Evolutionary conservation across 495 filamentous ascomycete genomes (phyloP), one percentile per base, ranked within the genome.

Genomic region (Cercophora newfieldiana): DNA sequence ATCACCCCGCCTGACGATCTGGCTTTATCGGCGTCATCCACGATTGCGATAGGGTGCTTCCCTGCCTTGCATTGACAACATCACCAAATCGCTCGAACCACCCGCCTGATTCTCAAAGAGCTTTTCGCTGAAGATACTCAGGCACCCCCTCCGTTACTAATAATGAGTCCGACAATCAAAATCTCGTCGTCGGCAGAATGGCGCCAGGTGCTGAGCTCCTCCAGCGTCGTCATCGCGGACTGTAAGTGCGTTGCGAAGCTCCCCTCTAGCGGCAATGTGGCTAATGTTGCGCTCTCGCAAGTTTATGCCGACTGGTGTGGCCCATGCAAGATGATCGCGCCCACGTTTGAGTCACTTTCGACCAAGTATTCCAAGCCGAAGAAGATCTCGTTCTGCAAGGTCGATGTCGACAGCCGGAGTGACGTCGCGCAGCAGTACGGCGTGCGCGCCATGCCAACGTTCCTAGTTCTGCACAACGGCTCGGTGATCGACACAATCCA

Each of bases 401-500:
- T 88, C 71, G 79, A 90, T 71, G 85, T 87, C 66, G 87, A 89
- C 72, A 77, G 68, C 59, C 85, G 84, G 64, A 72, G 79, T 51
- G 81, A 85, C n/a, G 77, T 89, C 49, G 82, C 87, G 12, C 69
- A 78, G 50, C 71, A 77, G 66, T 87, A 88, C 69, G 72, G 77
- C 60, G 81, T 89, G 47, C 72, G 75, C 68, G 89, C 88, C 26
- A 88, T 92, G 85, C 94, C 94, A 1, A 97, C 93, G 55, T 96
- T 97, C 81, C 83, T 96, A 64, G 84, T 97, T 67, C 90, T 97
- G 81, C 90, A 94, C 77, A 86, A 87, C 69, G 88, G 90, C 65
- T 81, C 84, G 63, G 86, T 90, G 59, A 85, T 87, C 63, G 82
- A 90, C 51, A 91, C 88, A 29, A 86, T 98, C 64, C 82, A 83